Base-by-base conservation (phyloP, 2,329 filamentous ascomycete species). In the Trichoderma gracile region DNA sequence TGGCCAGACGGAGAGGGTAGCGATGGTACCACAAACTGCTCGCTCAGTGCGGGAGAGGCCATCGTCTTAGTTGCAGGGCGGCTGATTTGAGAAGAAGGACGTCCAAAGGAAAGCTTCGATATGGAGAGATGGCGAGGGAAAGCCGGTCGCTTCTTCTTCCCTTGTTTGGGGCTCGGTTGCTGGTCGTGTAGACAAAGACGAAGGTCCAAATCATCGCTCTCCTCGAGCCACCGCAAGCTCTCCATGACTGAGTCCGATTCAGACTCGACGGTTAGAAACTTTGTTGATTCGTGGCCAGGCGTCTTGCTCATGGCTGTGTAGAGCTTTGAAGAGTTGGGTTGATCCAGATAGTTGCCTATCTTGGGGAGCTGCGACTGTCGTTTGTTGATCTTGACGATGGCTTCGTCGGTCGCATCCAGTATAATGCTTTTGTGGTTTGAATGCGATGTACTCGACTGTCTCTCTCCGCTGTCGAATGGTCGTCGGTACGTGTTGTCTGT, bases 61-160 rank as follows among this genome's bases (percentile, higher is more conserved):
- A 71, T 71, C 56, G 73, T 76, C 63, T 78, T 81, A 17, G 78
- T 80, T 4, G 68, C 73, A 1, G 84, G 82, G 5, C 82, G 81
- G 66, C 80, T 83, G 23, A 78, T 74, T 3, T 81, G 82, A 23
- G 82, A 72, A 0, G 83, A 85, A 3, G 78, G 73, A n/a, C 86
- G 85, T 58, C 82, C 59, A 71, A 90, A 85, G 1, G 87, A 82
- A 33, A 87, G 80, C 70, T 88, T 89, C 64, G 85, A 86, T 65
- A 93, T 84, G 12, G 91, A 94, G 67, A 93, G 75, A 65, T 87
- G 88, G 58, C 90, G 86, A 65, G 89, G 86, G 72, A 91, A 90
- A 3, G 87, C 88, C 14, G 86, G 27, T 38, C 82, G 81, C 67
- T 82, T 82, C 67, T 73, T 78, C 74, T 68, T 74, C 69, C 69